A percentile compares a stretch with the other conserved stretches of the same genome.
phyloP scores from a whole-genome alignment of 1,284 basidiomycete species.

The Phylloporus gajari region DNA sequence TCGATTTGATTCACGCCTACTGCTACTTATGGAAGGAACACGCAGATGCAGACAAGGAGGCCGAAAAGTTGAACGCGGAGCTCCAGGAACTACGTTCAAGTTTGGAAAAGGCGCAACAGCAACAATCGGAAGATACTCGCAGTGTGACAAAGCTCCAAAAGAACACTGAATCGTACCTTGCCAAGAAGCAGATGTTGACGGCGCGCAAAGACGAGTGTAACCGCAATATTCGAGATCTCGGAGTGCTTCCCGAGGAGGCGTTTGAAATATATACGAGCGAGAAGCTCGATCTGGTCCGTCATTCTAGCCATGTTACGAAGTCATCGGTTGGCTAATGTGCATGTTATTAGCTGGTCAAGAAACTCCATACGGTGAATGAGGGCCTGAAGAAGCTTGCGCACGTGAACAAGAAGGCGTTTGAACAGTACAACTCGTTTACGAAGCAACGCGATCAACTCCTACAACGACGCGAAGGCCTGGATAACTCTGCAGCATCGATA shows the following conservation, averaged over 20 bases:
- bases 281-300: conserved; percentile 81
- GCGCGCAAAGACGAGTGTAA: conserved; percentile 93
- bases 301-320: neutral
- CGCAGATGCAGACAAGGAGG: conserved; percentile 74
- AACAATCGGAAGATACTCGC: conserved; percentile 87
- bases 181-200: conserved; percentile 87
- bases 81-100: conserved; percentile 72
- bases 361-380: conserved; percentile 90
- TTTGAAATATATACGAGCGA: conserved; percentile 93
- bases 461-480: conserved; percentile 88
- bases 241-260: conserved; percentile 96
- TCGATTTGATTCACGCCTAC: neutral
- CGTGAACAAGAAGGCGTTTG: conserved; percentile 99
- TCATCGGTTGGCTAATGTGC: conserved; percentile 13
- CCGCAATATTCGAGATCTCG: conserved; percentile 93
- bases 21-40: conserved; percentile 7
- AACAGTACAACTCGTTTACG: conserved; percentile 98
- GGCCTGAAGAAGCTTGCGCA: conserved; percentile 95
- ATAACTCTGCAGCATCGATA: conserved; percentile 89
- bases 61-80: conserved; percentile 71
- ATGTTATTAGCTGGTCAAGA: conserved; percentile 80
- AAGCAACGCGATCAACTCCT: conserved; percentile 95
- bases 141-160: conserved; percentile 92
- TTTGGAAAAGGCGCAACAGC: conserved; percentile 82
- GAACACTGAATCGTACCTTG: conserved; percentile 92